A percentile compares a stretch with the other conserved stretches of the same genome.
phyloP scores from a whole-genome alignment of 495 filamentous ascomycete species.

The Symbiotaphrina buchneri region DNA sequence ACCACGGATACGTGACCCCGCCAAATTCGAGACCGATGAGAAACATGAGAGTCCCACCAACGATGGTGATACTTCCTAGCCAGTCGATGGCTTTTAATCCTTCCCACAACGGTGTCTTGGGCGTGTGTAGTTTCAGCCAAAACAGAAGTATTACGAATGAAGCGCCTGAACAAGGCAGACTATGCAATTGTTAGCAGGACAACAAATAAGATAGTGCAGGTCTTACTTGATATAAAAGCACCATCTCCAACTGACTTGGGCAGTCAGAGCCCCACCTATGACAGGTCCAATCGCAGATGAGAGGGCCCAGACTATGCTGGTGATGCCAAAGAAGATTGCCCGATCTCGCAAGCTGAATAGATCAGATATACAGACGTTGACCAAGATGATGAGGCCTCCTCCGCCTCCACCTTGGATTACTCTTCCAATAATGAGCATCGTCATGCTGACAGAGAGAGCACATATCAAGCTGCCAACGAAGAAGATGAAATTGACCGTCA shows the following conservation, averaged over 20 bases:
- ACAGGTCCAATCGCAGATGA: constrained; percentile 17
- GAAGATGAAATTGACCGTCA: constrained; percentile 9
- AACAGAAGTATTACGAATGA: constrained; percentile 43
- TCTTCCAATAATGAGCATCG: constrained; percentile 10
- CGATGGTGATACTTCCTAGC: constrained; percentile 23
- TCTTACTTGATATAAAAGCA: constrained; percentile 45
- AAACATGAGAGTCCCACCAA: constrained; percentile 53
- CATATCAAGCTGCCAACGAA: constrained; percentile 11
- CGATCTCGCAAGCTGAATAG: constrained; percentile 1
- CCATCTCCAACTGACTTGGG: constrained; percentile 32
- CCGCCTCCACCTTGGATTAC: constrained; percentile 12
- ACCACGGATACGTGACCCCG: constrained; percentile 55
- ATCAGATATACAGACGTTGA: constrained; percentile 40
- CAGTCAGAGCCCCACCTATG: constrained; percentile 16
- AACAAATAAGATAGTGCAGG: neutral
- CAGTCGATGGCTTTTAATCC: constrained; percentile 63
- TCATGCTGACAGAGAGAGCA: constrained; percentile 7
- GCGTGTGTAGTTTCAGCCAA: constrained; percentile 55
- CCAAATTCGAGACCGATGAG: constrained; percentile 62
- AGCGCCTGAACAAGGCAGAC: constrained; percentile 48
- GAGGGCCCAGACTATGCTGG: constrained; percentile 19
- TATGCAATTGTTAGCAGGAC: constrained; percentile 6
- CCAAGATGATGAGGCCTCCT: constrained; percentile 11
- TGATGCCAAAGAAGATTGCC: neutral
- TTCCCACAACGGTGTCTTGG: constrained; percentile 41